phyloP scores from a whole-genome alignment of 805 yeast species.

The Kodamaea hsintzibuensis region DNA sequence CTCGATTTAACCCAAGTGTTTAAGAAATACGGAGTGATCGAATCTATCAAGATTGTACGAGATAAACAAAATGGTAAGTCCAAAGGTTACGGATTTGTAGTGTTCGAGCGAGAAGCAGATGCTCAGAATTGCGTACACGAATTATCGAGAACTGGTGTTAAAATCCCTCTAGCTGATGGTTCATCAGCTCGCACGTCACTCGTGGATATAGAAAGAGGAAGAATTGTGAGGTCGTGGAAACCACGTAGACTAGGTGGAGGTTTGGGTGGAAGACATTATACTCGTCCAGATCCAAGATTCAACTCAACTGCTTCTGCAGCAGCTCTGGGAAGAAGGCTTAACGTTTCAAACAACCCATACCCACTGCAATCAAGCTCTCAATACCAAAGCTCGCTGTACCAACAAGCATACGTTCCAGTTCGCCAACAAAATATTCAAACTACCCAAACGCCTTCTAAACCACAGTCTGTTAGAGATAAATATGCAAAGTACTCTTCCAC shows the following conservation, averaged over 20 bases:
- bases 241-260: slow-evolving; percentile 89
- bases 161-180: slow-evolving; percentile 37
- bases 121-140: slow-evolving; percentile 63
- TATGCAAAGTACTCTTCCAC: slow-evolving; percentile 22
- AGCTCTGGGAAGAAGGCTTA: slow-evolving; percentile 25
- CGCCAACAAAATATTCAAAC: slow-evolving; percentile 4
- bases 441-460: slow-evolving; percentile 6
- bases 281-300: slow-evolving; percentile 30
- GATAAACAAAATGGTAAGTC: slow-evolving; percentile 47
- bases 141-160: slow-evolving; percentile 47
- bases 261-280: slow-evolving; percentile 79
- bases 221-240: slow-evolving; percentile 64
- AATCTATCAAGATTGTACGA: slow-evolving; percentile 43
- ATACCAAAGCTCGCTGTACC: neutral
- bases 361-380: neutral
- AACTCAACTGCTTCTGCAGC: slow-evolving; percentile 36
- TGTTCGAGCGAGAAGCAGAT: slow-evolving; percentile 60
- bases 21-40: slow-evolving; percentile 68
- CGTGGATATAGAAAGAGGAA: slow-evolving; percentile 74
- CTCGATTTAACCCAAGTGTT: slow-evolving; percentile 66
- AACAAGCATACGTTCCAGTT: neutral
- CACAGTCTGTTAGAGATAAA: slow-evolving; percentile 22
- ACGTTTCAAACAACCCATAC: slow-evolving; percentile 3
- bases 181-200: slow-evolving; percentile 48
- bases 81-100: slow-evolving; percentile 83